phyloP scores from a whole-genome alignment of 768 basidiomycete species.

The Cytidiella melzeri region DNA sequence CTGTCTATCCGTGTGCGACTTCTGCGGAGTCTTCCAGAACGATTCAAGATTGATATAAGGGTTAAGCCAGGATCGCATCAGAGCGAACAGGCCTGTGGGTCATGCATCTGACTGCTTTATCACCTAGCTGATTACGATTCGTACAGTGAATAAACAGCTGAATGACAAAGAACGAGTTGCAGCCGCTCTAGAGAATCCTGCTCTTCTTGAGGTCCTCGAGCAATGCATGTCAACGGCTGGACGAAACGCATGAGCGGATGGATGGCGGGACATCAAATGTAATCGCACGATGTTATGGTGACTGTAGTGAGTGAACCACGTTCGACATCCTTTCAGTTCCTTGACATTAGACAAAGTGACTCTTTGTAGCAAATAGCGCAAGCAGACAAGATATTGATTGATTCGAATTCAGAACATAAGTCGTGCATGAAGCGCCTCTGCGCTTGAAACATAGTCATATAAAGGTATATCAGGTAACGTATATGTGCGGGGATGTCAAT shows the following conservation, averaged over 20 bases:
- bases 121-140: neutral
- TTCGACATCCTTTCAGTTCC: too few relatives aligned
- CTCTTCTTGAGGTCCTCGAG: constrained; percentile 83
- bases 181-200: constrained; percentile 90
- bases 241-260: neutral
- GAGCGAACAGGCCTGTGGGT: constrained; percentile 80
- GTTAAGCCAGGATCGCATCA: constrained; percentile 95
- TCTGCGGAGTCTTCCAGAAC: constrained; percentile 79
- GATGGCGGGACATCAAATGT: neutral
- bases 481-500: neutral
- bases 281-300: too few relatives aligned
- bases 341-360: too few relatives aligned
- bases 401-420: too few relatives aligned
- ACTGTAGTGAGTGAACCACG: neutral
- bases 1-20: constrained; percentile 94
- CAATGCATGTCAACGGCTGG: constrained; percentile 43
- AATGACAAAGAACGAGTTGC: constrained; percentile 99
- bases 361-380: too few relatives aligned
- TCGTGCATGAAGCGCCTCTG: neutral
- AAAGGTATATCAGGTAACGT: neutral
- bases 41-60: constrained; percentile 92
- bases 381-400: too few relatives aligned
- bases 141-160: constrained; percentile 95
- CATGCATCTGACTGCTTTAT: too few relatives aligned
- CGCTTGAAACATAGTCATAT: neutral